Conservation (phyloP, 306 rosid genomes). For the Vicia villosa region DNA sequence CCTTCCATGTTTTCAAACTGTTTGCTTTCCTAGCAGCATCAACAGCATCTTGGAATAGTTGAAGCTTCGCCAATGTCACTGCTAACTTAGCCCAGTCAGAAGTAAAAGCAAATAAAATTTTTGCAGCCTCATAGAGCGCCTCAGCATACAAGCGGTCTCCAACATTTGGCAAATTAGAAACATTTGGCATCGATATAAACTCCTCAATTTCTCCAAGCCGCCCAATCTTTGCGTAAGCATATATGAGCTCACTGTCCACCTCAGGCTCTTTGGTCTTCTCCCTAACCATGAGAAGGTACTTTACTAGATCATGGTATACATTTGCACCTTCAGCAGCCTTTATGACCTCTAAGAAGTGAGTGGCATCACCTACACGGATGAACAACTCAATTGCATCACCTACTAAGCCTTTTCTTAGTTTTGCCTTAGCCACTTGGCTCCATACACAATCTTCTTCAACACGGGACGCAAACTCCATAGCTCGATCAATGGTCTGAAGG, state of each 20-base stretch:
- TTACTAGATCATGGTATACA: conserved; percentile 84
- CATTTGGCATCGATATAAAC: conserved; percentile 89
- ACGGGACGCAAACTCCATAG: conserved; percentile 87
- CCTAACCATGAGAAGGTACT: conserved; percentile 87
- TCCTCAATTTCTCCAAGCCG: conserved; percentile 86
- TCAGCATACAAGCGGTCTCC: conserved; percentile 92
- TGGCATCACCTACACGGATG: conserved; percentile 82
- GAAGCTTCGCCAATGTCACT: conserved; percentile 72
- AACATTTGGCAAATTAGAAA: conserved; percentile 79
- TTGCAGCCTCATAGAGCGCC: conserved; percentile 89
- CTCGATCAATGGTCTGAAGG: conserved; percentile 75
- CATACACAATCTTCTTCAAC: conserved; percentile 96
- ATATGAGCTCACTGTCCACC: conserved; percentile 94
- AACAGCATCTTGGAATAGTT: conserved; percentile 89
- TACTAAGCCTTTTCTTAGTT: conserved; percentile 81
- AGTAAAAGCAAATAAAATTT: conserved; percentile 77
- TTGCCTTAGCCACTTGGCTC: conserved; percentile 99
- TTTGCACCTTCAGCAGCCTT: conserved; percentile 73
- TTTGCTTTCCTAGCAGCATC: conserved; percentile 96
- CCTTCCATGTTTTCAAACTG: conserved; percentile 92
- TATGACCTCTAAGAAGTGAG: conserved; percentile 84
- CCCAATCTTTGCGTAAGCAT: conserved; percentile 91
- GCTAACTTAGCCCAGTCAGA: conserved; percentile 96
- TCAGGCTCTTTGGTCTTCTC: conserved; percentile 81
- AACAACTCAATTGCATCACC: conserved; percentile 92